A percentile compares a stretch with the other conserved stretches of the same genome.
Conservation (phyloP, 768 basidiomycete species). For the Chlorophyllum brunneum region DNA sequence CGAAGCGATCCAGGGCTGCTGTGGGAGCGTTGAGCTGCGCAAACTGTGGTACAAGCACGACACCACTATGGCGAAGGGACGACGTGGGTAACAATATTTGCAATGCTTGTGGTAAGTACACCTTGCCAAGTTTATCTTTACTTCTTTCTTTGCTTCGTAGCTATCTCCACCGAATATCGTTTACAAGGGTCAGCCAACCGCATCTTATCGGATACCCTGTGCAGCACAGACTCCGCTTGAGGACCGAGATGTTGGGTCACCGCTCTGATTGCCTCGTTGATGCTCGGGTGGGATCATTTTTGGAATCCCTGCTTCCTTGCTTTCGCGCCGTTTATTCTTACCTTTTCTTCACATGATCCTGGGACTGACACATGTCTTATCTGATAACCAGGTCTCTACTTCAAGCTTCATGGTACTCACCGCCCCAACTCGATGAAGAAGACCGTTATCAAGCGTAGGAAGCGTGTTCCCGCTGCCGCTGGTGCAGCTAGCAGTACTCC, state of each 20-base stretch:
- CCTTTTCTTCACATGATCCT: neutral
- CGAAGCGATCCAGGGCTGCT: constrained; percentile 32
- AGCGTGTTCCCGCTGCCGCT: constrained; percentile 92
- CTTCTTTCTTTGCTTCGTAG: neutral
- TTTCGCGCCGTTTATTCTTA: neutral
- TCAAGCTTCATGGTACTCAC: constrained; percentile 96
- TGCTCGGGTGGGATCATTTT: too few species aligned
- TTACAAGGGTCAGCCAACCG: neutral
- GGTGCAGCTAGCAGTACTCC: constrained; percentile 27
- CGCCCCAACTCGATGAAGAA: constrained; percentile 99
- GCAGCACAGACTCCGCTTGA: too few species aligned
- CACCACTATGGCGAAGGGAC: constrained; percentile 87
- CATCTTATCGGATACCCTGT: constrained; percentile 30
- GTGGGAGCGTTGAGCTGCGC: constrained; percentile 82
- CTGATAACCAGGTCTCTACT: constrained; percentile 76
- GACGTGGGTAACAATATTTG: constrained; percentile 92
- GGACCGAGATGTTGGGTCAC: too few species aligned
- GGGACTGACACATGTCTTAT: constrained; percentile 13
- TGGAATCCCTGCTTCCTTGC: too few species aligned
- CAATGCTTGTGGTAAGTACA: constrained; percentile 87
- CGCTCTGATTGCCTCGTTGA: too few species aligned
- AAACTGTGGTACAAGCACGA: constrained; percentile 86
- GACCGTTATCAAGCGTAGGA: constrained; percentile 96
- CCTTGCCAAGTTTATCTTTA: constrained; percentile 16
- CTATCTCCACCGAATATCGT: neutral